Base-by-base conservation (phyloP, 371 early-diverging fungal genomes). In the Apophysomyces trapeziformis region DNA sequence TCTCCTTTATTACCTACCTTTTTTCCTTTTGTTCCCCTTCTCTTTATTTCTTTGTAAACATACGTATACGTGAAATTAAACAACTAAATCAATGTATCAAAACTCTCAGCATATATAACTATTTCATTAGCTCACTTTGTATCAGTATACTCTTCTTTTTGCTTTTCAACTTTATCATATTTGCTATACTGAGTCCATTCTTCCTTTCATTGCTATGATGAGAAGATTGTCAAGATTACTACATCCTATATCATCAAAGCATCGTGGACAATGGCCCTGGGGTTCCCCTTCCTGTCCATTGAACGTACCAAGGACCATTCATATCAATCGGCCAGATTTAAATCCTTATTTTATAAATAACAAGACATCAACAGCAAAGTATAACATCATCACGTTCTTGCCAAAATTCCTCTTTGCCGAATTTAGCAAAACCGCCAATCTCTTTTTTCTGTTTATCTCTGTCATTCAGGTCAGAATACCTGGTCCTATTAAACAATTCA, bases 371-470 rank as follows among this genome's bases (percentile, higher is more conserved):
- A 93, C 95, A 2, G 89, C 95, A 36, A 95, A 93, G 75, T 96
- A 97, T 76, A 94, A 90, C 67, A 61, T 87, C 41, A 36, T 88
- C 38, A 89, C 92, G 7, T 97, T 97, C 71, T 64, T 97, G 57
- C 95, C 94, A 60, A 90, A 93, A 77, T 94, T 95, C 74, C 74
- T 96, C 38, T 90, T 85, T 54, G 94, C 91, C 65, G 95, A 97
- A 78, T 92, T 95, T 62, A 90, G 91, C 60, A 95, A 94, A 79
- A 89, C 90, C 66, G 93, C 93, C 61, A 97, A 96, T 77, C 66
- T 97, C 32, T 97, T 95, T 74, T 97, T 97, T 82, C 75, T 96
- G 65, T 88, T 95, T 65, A 92, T 92, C 3, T 86, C 90, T 6
- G 84, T 82, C 38, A 92, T 93, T 62, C 93, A 93, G 84, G 89